Evolutionary conservation across 208 protist species (phyloP), one percentile per base, ranked within the genome.

Genomic region (Phytomonas sp.): DNA sequence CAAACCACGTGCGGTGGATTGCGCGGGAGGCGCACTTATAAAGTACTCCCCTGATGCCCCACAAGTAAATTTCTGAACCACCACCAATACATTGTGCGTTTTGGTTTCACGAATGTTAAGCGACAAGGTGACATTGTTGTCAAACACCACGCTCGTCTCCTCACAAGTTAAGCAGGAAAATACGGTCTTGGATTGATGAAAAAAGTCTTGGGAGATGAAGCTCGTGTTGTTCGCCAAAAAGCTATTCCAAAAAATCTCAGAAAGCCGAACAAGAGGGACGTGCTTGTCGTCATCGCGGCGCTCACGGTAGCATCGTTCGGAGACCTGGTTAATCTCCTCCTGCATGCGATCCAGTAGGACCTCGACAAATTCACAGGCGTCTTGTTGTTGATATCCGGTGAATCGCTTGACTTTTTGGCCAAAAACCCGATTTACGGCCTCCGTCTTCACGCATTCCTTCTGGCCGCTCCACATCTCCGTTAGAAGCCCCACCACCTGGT

Each of bases 241-340:
- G 71, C 93, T 85, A 16, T 92, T 72, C 94, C 96, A 98, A 66
- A 89, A 91, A 31, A 95, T 80, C 23, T 74, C 34, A 29, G 92
- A 88, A 14, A 97, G 81, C 69, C 93, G 66, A 45, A 60, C 59
- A 52, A 82, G 80, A 5, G 92, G 79, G 63, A 96, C 80, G 40
- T 65, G 70, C 34, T 76, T 77, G 73, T 94, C 92, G 23, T 82
- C 73, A 36, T 95, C 89, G 12, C 77, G 73, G 31, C 85, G 87
- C 70, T 97, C 91, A 26, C 89, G 81, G 75, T 97, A 97, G 36
- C 72, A 76, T 64, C 94, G 89, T 32, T 77, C 77, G 14, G 75
- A 73, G 30, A 93, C 79, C 11, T 70, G 63, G 76, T 97, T 98
- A 45, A 97, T 76, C 76, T 98, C 94, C 77, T 97, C 94, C 62